Conservation (phyloP, 2,329 filamentous ascomycete genomes). For the Cladosporium austrohemisphaericum region DNA sequence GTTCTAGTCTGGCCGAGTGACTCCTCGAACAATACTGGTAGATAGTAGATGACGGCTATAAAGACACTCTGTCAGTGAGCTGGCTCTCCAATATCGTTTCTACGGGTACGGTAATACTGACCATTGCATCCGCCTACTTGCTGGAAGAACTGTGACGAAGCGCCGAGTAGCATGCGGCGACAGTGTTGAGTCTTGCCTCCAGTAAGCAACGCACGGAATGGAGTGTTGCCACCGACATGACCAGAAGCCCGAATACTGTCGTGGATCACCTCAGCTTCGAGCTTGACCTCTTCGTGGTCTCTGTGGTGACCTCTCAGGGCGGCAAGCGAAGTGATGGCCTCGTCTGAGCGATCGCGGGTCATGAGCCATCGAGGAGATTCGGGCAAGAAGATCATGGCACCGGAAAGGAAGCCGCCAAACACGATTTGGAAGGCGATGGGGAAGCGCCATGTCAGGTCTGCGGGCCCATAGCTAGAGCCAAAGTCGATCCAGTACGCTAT, state of each 20-base stretch:
- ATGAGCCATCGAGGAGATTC: slow-evolving; percentile 19
- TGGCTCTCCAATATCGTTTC: not conserved
- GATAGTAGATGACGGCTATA: slow-evolving; percentile 20
- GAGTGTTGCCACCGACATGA: slow-evolving; percentile 8
- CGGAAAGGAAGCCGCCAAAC: slow-evolving; percentile 10
- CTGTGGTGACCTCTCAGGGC: slow-evolving; percentile 8
- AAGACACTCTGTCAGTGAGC: not conserved
- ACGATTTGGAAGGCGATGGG: slow-evolving; percentile 14
- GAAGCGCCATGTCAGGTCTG: slow-evolving; percentile 35
- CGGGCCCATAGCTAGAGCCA: slow-evolving; percentile 31
- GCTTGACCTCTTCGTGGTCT: slow-evolving; percentile 8
- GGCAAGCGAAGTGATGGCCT: slow-evolving; percentile 12
- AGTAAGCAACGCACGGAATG: slow-evolving; percentile 8
- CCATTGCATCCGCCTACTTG: slow-evolving; percentile 20
- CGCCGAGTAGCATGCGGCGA: slow-evolving; percentile 8
- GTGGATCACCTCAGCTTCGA: slow-evolving; percentile 3
- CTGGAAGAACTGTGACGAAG: slow-evolving; percentile 13
- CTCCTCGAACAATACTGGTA: slow-evolving; percentile 43
- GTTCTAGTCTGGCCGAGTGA: slow-evolving; percentile 50
- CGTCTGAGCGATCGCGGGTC: slow-evolving; percentile 8
- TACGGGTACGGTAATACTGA: not conserved
- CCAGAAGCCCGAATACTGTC: slow-evolving; percentile 10
- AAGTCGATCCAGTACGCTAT: slow-evolving; percentile 51
- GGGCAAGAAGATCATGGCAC: slow-evolving; percentile 14
- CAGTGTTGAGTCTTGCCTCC: slow-evolving; percentile 11